Base-by-base conservation (phyloP, 345 rosid species). In the Aethionema arabicum region DNA sequence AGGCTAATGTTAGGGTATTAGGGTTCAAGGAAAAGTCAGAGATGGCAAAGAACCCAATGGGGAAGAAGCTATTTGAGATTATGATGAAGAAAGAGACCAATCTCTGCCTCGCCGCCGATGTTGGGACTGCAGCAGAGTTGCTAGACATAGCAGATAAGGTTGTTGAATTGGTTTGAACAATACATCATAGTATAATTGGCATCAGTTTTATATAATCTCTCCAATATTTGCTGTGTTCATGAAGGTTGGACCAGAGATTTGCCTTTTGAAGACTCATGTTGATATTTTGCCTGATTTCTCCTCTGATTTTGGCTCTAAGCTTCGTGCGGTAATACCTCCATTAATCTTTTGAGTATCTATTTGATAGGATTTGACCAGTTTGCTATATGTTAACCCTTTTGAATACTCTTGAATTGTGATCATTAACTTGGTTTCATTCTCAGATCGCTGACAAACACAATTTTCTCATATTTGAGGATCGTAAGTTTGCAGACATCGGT, bases 401-500 rank as follows among this genome's bases (percentile, higher is more conserved):
- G 0, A 46, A 47, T 61, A 21, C 51, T 63, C 29, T 41, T 49
- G 59, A 27, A 27, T 60, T 21, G 1, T 13, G 1, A 49, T 47
- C 52, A 49, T 48, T 56, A 56, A 12, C 3, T 38, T 21, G 2
- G 44, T 16, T 66, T 55, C 10, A 37, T 21, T 21, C 27, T 42
- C 13, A 90, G 99, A 93, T 93, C 9, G 99, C 99, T 59, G 95
- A 93, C 15, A 84, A 81, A 72, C 76, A 85, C 60, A 85, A 90
- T 52, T 93, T 93, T 76, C 72, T 93, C 67, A 82, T 93, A 48
- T 93, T 93, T 70, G 99, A 93, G 66, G 99, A 93, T 73, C 90
- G 99, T 11, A 93, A 93, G 79, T 93, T 90, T 79, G 99, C 97
- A 4, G 99, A 90, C 73, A 93, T 93, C 74, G 99, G 99, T 47